These are phyloP conservation scores for Xerocomellus dryophilus DNA, from an alignment of 768 basidiomycete species.

Conservation along the genomic window DNA sequence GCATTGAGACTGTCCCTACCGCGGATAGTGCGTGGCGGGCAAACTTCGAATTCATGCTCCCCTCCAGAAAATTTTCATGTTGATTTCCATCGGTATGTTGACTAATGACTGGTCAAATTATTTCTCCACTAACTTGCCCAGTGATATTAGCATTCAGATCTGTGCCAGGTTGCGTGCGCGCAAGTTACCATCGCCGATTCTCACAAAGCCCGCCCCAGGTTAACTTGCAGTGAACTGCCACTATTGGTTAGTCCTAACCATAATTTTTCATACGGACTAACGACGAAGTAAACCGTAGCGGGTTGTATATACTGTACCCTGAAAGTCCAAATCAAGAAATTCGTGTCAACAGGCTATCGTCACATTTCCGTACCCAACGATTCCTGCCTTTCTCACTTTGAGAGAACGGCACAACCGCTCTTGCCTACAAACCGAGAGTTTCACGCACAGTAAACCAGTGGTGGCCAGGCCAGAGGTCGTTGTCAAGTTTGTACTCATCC, in stretches of 20 bases:
- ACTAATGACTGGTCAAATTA: not conserved
- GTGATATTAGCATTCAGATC: not conserved
- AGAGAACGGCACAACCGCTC: not conserved
- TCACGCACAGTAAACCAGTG: constrained; percentile 24
- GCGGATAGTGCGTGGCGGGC: not conserved
- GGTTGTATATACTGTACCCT: not conserved
- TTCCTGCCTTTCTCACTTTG: not conserved
- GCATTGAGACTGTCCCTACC: not conserved
- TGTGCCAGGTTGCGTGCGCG: not conserved
- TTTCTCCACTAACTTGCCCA: not conserved
- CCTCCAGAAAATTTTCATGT: too few relatives aligned
- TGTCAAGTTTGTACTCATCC: constrained; percentile 24
- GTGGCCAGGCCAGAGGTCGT: constrained; percentile 24
- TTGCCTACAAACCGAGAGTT: constrained; percentile 17
- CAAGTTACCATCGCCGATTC: too few relatives aligned
- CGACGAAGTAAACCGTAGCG: not conserved
- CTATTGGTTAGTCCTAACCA: not conserved
- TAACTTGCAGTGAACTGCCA: not conserved
- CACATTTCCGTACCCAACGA: not conserved
- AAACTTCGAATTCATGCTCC: not conserved
- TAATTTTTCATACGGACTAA: not conserved
- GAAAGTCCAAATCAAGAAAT: not conserved
- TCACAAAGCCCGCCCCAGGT: not conserved
- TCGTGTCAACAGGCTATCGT: not conserved
- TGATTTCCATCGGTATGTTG: too few relatives aligned